phyloP scores from a whole-genome alignment of 495 filamentous ascomycete genomes.

The Daldinia childiae region DNA sequence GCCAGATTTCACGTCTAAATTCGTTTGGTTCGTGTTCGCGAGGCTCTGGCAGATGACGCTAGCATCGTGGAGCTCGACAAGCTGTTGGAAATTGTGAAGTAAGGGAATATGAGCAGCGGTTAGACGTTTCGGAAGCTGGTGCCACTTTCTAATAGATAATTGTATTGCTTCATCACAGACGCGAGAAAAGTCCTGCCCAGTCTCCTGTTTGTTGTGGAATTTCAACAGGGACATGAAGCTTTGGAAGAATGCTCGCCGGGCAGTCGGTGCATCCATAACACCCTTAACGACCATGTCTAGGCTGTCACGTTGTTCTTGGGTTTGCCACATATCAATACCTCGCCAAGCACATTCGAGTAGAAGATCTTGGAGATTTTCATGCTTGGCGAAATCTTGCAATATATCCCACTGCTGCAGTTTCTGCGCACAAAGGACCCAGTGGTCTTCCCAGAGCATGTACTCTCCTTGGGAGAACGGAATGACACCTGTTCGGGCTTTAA shows the following conservation, averaged over 20 bases:
- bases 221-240: constrained; percentile 97
- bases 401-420: constrained; percentile 99
- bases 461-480: constrained; percentile 95
- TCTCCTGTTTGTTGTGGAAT: constrained; percentile 87
- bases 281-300: constrained; percentile 92
- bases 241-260: constrained; percentile 93
- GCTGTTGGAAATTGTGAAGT: constrained; percentile 95
- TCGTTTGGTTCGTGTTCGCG: constrained; percentile 79
- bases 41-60: constrained; percentile 94
- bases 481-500: constrained; percentile 92
- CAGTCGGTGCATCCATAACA: constrained; percentile 95
- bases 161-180: constrained; percentile 97
- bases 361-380: constrained; percentile 98
- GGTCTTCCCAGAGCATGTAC: constrained; percentile 99
- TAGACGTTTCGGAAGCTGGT: constrained; percentile 90
- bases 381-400: constrained; percentile 95
- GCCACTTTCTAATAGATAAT: constrained; percentile 96
- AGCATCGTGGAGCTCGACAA: constrained; percentile 98
- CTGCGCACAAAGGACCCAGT: constrained; percentile 96
- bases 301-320: constrained; percentile 82
- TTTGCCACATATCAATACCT: constrained; percentile 90
- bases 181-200: constrained; percentile 79
- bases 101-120: constrained; percentile 96
- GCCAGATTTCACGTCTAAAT: constrained; percentile 92
- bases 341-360: constrained; percentile 94